Evolutionary conservation across 345 rosid species (phyloP), one percentile per base, ranked within the genome.

Genomic region (Syzygium jambos): DNA sequence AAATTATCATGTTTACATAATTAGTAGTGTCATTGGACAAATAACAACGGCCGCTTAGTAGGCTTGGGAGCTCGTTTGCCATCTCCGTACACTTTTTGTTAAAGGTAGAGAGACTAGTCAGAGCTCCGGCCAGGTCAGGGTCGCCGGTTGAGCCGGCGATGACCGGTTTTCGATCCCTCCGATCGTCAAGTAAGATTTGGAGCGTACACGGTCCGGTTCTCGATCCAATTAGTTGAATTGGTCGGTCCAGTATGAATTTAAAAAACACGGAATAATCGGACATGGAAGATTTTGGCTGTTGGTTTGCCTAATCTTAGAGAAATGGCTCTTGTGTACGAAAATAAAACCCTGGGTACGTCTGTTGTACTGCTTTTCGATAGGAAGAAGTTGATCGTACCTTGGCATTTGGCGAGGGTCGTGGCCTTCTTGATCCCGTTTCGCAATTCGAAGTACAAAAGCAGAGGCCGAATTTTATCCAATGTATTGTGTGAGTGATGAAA

Each of bases 71-170:
- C 41, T 17, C 7, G 2, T 7, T 68, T 4, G 23, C 4, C 12
- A 1, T 0, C 25, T 68, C 0, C 1, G 11, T 34, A 17, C 10
- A 2, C 12, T 30, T 15, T 34, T 17, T 34, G 13, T 34, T 19
- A 17, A 1, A 34, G 12, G 11, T 17, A 68, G 21, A 68, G 21
- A 30, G 21, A 30, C 3, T 19, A 0, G 9, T 34, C 6, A 30
- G 5, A 65, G 12, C 16, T 16, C 6, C 1, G 6, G 43, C 11
- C 23, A 15, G 1, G 29, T 29, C 2, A 2, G 4, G 41, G 1
- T 15, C 6, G 15, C 9, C 5, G 11, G 3, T 7, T 14, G 56
- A 17, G 19, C 22, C 56, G 3, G 0, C 12, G 7, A 30, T 30
- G 12, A 16, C 6, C 3, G 1, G 7, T 2, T 34, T 10, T 68